These are phyloP conservation scores for Cotoneaster glaucophyllus DNA, from an alignment of 306 rosid species.

Conservation along the genomic window DNA sequence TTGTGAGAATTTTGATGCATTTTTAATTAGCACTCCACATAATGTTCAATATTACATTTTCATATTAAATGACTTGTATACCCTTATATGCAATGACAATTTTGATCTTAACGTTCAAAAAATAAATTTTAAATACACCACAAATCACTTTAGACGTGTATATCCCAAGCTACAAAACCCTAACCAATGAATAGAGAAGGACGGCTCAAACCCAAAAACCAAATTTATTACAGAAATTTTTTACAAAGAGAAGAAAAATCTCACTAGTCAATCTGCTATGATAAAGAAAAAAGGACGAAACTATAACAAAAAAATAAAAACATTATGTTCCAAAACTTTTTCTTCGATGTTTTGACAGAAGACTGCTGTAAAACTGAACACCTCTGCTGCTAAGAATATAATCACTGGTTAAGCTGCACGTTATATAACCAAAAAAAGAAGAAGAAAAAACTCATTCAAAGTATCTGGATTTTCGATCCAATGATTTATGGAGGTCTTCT, in stretches of 20 bases:
- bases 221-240: not conserved
- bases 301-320: not conserved
- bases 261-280: constrained; percentile 30
- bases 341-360: constrained; percentile 56
- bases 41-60: too few species aligned
- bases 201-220: not conserved
- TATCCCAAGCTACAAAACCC: too few species aligned
- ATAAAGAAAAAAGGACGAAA: constrained; percentile 27
- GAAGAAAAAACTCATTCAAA: not conserved
- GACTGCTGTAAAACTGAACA: constrained; percentile 55
- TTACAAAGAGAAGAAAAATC: constrained; percentile 9
- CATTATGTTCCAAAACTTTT: constrained; percentile 39
- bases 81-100: too few species aligned
- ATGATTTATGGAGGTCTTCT: too few species aligned
- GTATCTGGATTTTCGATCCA: too few species aligned
- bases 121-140: too few species aligned
- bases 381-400: constrained; percentile 48
- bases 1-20: too few species aligned
- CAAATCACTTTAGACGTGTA: too few species aligned
- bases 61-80: too few species aligned
- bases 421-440: constrained; percentile 29
- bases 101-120: too few species aligned
- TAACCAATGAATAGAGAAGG: not conserved
- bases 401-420: constrained; percentile 40
- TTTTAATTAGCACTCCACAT: too few species aligned